Evolutionary conservation across 345 rosid genomes (phyloP), one percentile per base, ranked within the genome.

Genomic region (Pugionium cornutum): DNA sequence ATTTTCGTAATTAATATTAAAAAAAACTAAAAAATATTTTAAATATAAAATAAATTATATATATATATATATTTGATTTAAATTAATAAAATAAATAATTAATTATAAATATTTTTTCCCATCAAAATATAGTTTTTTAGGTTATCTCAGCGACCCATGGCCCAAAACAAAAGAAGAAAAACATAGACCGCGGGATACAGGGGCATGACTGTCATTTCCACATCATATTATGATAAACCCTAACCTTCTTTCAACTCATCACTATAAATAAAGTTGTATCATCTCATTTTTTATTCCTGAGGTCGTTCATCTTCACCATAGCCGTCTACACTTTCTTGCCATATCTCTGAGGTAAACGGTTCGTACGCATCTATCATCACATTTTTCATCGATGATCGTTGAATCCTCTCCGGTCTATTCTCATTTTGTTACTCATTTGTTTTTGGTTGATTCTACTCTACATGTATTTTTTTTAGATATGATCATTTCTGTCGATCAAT

Each of bases 281-380:
- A 10, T 5, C 5, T 3, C 11, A 0, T 4, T 0, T 1, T 1
- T 4, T 2, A 6, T 1, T 29, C 6, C 1, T 5, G 4, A 33
- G 5, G 27, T 10, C 9, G 2, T 3, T 11, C 28, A 18, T 18
- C 53, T 60, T 34, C 43, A 1, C 28, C 26, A 34, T 51, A 69
- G 74, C 74, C 53, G 61, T 18, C 53, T 31, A 4, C 3, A 7
- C 7, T 4, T 9, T 39, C 29, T 11, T 5, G 26, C 32, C 26
- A 41, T 55, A 29, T 29, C 33, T 7, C 4, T 31, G 26, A 48
- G 72, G 72, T 68, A 48, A 25, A 18, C 34, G 11, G 2, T 55
- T 55, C 48, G 0, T 47, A 31, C 30, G 39, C 30, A 2, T 67
- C 72, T 56, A 34, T 29, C 29, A 31, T 48, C 32, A 31, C n/a